Percentiles rank a stretch among this genome's conserved stretches.
These are phyloP conservation scores for Cnidoscolus chayamansa DNA, from an alignment of 441 rosid species.

Conservation along the genomic window DNA sequence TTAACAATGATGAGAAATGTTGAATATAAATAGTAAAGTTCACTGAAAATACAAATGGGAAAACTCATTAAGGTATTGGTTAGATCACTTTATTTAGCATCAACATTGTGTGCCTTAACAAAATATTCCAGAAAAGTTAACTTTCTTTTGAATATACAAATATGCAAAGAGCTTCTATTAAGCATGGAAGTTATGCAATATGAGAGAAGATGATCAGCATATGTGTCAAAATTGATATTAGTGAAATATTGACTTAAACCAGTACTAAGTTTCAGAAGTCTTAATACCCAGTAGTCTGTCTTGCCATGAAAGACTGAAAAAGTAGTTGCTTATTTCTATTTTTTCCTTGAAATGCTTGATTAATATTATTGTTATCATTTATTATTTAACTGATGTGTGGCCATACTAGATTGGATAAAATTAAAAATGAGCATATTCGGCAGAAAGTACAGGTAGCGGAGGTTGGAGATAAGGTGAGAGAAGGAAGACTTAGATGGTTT, in stretches of 20 bases:
- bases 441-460: too few relatives aligned
- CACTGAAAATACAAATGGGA: neutral
- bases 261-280: neutral
- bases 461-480: too few relatives aligned
- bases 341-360: neutral
- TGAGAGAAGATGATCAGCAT: neutral
- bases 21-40: neutral
- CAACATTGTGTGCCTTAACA: neutral
- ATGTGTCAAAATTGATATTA: neutral
- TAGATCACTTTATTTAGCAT: neutral
- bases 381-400: too few relatives aligned
- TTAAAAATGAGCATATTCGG: too few relatives aligned
- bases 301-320: neutral
- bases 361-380: too few relatives aligned
- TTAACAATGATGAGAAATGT: neutral
- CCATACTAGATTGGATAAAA: too few relatives aligned
- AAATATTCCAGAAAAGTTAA: neutral
- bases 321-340: too few relatives aligned
- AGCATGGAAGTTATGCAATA: neutral
- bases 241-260: neutral
- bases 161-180: neutral
- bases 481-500: too few relatives aligned
- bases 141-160: neutral
- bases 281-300: neutral
- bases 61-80: neutral